Conservation (phyloP, 1,139 yeast genomes). For the Kodamaea alishanica region DNA sequence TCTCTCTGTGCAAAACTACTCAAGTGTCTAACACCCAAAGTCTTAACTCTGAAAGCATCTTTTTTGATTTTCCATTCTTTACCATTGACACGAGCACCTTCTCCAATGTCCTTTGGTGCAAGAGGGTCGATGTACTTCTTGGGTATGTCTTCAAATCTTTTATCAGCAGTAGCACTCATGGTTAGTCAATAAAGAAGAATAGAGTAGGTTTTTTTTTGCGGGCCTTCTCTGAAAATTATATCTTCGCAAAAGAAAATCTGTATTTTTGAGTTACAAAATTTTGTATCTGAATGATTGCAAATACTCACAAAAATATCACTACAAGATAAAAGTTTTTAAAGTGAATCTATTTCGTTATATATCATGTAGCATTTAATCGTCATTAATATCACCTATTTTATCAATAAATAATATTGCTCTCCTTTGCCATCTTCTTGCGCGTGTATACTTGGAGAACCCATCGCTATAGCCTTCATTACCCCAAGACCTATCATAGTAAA, state of each 20-base stretch:
- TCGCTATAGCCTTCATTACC: conserved; percentile 36
- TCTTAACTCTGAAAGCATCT: conserved; percentile 24
- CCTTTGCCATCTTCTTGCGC: conserved; percentile 50
- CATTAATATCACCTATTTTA: conserved; percentile 30
- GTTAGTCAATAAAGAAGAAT: too few relatives aligned
- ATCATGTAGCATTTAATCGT: too few relatives aligned
- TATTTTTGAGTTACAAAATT: too few relatives aligned
- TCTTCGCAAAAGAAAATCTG: too few relatives aligned
- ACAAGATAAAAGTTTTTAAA: too few relatives aligned
- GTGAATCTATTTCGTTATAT: too few relatives aligned
- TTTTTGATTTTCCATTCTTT: conserved; percentile 28
- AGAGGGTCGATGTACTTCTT: conserved; percentile 22
- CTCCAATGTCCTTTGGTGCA: conserved; percentile 21
- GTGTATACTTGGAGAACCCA: conserved; percentile 48
- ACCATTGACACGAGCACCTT: conserved; percentile 25
- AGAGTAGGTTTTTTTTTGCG: too few relatives aligned
- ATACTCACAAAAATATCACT: too few relatives aligned
- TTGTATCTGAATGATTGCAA: too few relatives aligned
- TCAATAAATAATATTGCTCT: conserved; percentile 45
- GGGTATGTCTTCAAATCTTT: conserved; percentile 18
- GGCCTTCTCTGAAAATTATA: too few relatives aligned
- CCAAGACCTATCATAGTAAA: conserved; percentile 53
- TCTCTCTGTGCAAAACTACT: conserved; percentile 28
- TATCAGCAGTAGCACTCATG: conserved; percentile 12
- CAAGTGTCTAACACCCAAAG: conserved; percentile 15